These are phyloP conservation scores for Crotalaria pallida DNA, from an alignment of 306 rosid genomes.

Conservation along the genomic window DNA sequence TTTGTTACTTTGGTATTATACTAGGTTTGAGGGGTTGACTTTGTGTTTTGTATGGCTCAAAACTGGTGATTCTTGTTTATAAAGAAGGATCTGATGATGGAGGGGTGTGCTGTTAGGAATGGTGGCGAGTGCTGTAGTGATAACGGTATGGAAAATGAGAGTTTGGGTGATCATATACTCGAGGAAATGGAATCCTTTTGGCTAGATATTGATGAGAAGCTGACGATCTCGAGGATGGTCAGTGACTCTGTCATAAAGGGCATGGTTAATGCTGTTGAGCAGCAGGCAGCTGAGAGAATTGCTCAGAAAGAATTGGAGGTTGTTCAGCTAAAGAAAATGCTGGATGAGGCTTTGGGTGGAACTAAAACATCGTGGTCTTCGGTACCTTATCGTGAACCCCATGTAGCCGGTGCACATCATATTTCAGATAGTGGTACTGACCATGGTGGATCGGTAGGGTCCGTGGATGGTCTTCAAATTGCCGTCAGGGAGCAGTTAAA, in stretches of 20 bases:
- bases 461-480: slow-evolving; percentile 38
- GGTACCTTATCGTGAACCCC: neutral
- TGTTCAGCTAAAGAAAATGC: slow-evolving; percentile 45
- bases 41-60: slow-evolving; percentile 11
- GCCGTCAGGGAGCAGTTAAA: slow-evolving; percentile 39
- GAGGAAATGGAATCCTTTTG: slow-evolving; percentile 63
- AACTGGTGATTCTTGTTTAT: slow-evolving; percentile 22
- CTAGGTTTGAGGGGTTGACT: slow-evolving; percentile 15
- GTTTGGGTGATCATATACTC: slow-evolving; percentile 36
- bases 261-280: slow-evolving; percentile 62
- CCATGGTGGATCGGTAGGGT: slow-evolving; percentile 28
- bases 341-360: slow-evolving; percentile 34
- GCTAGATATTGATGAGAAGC: slow-evolving; percentile 48
- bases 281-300: slow-evolving; percentile 67
- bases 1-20: slow-evolving; percentile 12
- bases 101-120: slow-evolving; percentile 25
- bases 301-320: slow-evolving; percentile 70
- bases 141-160: slow-evolving; percentile 38
- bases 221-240: slow-evolving; percentile 83
- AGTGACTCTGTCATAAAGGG: slow-evolving; percentile 79
- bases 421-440: slow-evolving; percentile 24
- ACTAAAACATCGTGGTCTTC: slow-evolving; percentile 18
- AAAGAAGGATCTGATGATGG: slow-evolving; percentile 17
- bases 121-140: slow-evolving; percentile 19
- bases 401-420: slow-evolving; percentile 1